Percentiles rank a stretch among this genome's conserved stretches.
Evolutionary conservation across 1,139 yeast genomes (phyloP).

Genomic region (Yamadazyma trypodendri): DNA sequence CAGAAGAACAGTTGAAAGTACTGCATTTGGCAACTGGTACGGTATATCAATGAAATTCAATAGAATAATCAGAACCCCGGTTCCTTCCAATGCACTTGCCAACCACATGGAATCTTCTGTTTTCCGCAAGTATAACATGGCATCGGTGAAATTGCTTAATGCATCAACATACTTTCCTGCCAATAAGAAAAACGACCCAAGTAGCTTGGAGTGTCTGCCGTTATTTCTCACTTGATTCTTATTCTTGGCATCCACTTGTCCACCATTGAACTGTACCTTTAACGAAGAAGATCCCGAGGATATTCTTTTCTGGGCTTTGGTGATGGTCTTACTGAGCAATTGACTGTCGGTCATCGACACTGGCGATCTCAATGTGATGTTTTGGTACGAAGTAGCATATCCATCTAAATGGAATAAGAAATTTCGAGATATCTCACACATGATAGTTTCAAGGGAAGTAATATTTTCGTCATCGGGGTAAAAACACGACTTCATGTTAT

Average conservation of each 20-base stretch:
- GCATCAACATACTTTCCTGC: constrained; percentile 82
- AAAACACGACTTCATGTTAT: constrained; percentile 23
- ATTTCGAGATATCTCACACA: constrained; percentile 70
- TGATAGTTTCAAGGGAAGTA: constrained; percentile 60
- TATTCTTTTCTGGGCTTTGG: constrained; percentile 46
- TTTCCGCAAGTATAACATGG: constrained; percentile 57
- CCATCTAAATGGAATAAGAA: constrained; percentile 64
- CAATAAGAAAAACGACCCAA: constrained; percentile 73
- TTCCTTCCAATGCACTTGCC: constrained; percentile 80
- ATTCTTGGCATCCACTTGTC: constrained; percentile 7
- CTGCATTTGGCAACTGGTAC: constrained; percentile 55
- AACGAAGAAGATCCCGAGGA: constrained; percentile 40
- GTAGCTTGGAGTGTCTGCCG: constrained; percentile 74
- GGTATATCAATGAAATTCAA: constrained; percentile 59
- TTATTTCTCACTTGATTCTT: constrained; percentile 34
- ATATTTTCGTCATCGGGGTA: constrained; percentile 26
- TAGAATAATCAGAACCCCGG: constrained; percentile 65
- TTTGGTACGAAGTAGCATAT: constrained; percentile 68
- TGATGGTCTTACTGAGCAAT: constrained; percentile 50
- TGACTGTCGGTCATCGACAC: constrained; percentile 58
- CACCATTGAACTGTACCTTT: constrained; percentile 28
- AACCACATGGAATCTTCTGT: constrained; percentile 84
- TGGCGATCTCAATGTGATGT: constrained; percentile 73
- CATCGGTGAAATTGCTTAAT: constrained; percentile 66
- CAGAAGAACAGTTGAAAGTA: constrained; percentile 24